Evolutionary conservation across 2,329 filamentous ascomycete genomes (phyloP), one percentile per base, ranked within the genome.

Genomic region (Lasiodiplodia sp.): DNA sequence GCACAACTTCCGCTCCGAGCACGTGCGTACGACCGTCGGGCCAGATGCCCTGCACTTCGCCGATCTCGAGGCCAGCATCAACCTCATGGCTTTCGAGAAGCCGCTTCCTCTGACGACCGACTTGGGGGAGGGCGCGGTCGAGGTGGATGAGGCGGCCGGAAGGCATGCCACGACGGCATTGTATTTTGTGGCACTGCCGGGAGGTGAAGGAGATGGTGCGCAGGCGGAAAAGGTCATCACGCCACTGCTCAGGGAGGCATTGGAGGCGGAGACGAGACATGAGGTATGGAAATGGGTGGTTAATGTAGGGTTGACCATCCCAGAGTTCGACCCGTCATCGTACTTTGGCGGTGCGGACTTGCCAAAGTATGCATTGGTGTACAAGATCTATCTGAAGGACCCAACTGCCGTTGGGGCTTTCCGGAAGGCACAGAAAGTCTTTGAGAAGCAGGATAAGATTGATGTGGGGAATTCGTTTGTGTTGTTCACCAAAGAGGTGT

Each of bases 61-160:
- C 12, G 51, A 53, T 10, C 51, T 53, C 21, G 51, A 31, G 23
- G 28, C 28, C 11, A 53, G 51, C 21, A 53, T 53, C 51, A 53
- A 53, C 51, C 51, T 53, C 51, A 53, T 53, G 23, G 51, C 51
- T 11, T 25, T 53, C n/a, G 51, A 53, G 23, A 53, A 53, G 51
- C 51, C 51, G n/a, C 51, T 53, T 2, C 51, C 51, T 10, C 51
- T 53, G 8, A 10, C 51, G 11, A 31, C n/a, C 4, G 31, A 23
- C 12, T 14, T 57, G 53, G 16, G 11, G 4, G 53, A 34, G 28
- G 31, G 6, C 6, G 28, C 12, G 18, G 28, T 7, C 4, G 4
- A 28, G 28, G 28, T 28, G 28, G 28, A 28, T 28, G 28, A 28
- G 28, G 28, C 28, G 28, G 53, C 28, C 18, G 53, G 53, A 4